Evolutionary conservation across 257 asterid genomes (phyloP).

Genomic region (Gardenia jasminoides): DNA sequence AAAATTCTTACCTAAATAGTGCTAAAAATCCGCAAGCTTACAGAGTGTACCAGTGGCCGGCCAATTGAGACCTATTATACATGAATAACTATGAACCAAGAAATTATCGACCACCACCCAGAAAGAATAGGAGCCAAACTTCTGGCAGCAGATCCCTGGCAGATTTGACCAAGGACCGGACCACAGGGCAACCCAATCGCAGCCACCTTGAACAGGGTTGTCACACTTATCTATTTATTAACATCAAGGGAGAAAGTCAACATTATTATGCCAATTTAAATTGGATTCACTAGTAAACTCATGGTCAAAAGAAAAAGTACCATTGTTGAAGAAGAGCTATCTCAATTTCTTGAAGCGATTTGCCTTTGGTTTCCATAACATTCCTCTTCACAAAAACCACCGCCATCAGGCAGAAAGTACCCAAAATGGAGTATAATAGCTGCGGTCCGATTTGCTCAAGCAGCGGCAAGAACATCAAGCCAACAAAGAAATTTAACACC

Average conservation of each 20-base stretch:
- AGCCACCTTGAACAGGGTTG: neutral
- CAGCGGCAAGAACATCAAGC: conserved; percentile 75
- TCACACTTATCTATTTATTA: neutral
- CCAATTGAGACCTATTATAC: neutral
- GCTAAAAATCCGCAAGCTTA: neutral
- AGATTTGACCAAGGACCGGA: neutral
- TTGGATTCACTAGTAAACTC: neutral
- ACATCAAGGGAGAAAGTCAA: neutral
- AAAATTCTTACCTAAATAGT: neutral
- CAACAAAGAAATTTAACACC: conserved; percentile 81
- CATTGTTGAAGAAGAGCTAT: conserved; percentile 71
- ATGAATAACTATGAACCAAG: neutral
- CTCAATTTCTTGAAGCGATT: conserved; percentile 92
- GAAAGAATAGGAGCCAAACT: neutral
- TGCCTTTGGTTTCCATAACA: conserved; percentile 90
- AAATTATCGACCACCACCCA: neutral
- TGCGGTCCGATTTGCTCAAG: conserved; percentile 81
- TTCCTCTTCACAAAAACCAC: conserved; percentile 69
- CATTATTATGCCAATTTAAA: neutral
- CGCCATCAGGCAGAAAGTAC: conserved; percentile 65
- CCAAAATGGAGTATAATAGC: conserved; percentile 64
- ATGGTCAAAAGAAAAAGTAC: neutral
- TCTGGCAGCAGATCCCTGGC: neutral
- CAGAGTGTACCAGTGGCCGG: neutral
- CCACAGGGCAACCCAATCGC: neutral